Percentiles rank a stretch among this genome's conserved stretches.
These are phyloP conservation scores for Suaeda aralocaspica DNA, from an alignment of 148 eudicot species.

Conservation along the genomic window DNA sequence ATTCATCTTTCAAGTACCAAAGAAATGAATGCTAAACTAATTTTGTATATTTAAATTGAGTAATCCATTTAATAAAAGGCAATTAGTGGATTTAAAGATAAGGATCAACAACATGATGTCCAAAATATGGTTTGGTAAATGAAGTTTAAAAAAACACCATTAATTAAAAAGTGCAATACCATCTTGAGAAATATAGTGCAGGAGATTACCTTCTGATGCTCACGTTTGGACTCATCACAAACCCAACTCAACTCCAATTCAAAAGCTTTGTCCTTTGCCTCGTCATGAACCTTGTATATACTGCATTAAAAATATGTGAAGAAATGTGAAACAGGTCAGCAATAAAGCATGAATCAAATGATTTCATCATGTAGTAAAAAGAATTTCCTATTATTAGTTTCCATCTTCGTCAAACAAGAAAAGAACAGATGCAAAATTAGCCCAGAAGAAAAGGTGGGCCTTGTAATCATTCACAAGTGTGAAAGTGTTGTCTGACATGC, in stretches of 20 bases:
- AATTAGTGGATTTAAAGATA: too few species aligned
- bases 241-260: conserved; percentile 99
- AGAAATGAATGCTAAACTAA: too few species aligned
- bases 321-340: neutral
- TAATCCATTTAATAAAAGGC: too few species aligned
- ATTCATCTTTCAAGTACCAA: too few species aligned
- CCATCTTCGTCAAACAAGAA: neutral
- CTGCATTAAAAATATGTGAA: conserved; percentile 37
- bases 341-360: neutral
- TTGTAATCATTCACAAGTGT: neutral
- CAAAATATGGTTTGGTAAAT: too few species aligned
- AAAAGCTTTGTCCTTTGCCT: conserved; percentile 96
- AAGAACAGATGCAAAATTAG: neutral
- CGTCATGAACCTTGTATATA: conserved; percentile 94
- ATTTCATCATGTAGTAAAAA: neutral
- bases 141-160: too few species aligned
- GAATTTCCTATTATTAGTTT: neutral
- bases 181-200: neutral
- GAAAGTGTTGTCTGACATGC: neutral
- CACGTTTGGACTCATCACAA: conserved; percentile 91
- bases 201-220: conserved; percentile 75
- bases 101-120: too few species aligned
- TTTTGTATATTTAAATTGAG: too few species aligned
- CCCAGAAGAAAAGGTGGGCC: neutral
- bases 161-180: neutral